Percentiles rank a stretch among this genome's conserved stretches.
These are phyloP conservation scores for Theobroma cacao DNA, from an alignment of 345 rosid genomes.

Conservation along the genomic window DNA sequence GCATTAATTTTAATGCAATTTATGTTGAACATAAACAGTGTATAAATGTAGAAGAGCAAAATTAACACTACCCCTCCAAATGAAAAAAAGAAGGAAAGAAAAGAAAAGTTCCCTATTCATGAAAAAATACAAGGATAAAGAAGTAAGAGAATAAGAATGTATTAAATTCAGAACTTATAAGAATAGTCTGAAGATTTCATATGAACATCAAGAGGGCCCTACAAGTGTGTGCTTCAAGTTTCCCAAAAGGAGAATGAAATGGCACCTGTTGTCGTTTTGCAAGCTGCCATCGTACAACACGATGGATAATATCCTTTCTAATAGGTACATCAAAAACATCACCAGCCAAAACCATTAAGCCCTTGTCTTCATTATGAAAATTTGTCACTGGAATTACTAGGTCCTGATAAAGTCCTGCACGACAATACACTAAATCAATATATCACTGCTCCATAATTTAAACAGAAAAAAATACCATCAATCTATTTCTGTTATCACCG, in stretches of 20 bases:
- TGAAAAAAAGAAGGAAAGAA: neutral
- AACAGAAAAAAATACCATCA: neutral
- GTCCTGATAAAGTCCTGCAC: constrained; percentile 71
- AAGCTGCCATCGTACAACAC: constrained; percentile 89
- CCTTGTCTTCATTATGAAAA: constrained; percentile 72
- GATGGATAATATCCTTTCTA: constrained; percentile 86
- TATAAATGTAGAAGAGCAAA: neutral
- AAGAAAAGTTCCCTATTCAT: neutral
- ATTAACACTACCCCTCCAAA: neutral
- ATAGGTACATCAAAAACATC: constrained; percentile 95
- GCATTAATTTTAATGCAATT: neutral
- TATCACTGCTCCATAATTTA: neutral
- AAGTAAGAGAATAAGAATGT: neutral
- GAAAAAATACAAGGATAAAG: neutral
- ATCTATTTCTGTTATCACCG: neutral
- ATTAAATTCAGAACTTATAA: neutral
- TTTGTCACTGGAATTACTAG: constrained; percentile 77
- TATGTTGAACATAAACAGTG: neutral
- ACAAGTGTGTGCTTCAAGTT: neutral
- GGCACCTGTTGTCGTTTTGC: constrained; percentile 87
- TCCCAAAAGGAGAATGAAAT: constrained; percentile 3
- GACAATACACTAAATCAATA: constrained; percentile 3
- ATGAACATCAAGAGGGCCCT: neutral
- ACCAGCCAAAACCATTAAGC: constrained; percentile 82
- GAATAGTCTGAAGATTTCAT: neutral